Percentiles rank a stretch among this genome's conserved stretches.
Evolutionary conservation across 768 basidiomycete species (phyloP).

Genomic region (Terana coerulea): DNA sequence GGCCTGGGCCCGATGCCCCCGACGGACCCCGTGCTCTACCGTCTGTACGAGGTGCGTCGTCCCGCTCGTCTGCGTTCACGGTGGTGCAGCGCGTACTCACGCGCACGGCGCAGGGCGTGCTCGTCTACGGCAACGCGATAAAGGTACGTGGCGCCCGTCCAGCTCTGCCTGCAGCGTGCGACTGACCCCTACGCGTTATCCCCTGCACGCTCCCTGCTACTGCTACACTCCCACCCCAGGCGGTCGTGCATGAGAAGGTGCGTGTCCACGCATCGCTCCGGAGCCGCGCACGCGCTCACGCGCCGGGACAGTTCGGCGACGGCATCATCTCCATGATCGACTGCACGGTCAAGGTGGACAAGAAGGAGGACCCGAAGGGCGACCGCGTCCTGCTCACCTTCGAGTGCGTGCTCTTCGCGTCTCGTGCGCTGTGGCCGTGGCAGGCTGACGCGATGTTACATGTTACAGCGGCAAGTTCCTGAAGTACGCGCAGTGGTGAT

Average conservation of each 20-base stretch:
- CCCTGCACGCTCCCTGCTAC: too few species aligned
- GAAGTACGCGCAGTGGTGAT: conserved; percentile 73
- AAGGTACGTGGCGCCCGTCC: too few species aligned
- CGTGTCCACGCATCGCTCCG: background rate
- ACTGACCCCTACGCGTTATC: background rate
- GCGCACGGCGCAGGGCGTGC: conserved; percentile 47
- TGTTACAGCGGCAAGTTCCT: conserved; percentile 67
- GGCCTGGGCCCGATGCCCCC: conserved; percentile 69
- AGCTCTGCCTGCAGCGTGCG: background rate
- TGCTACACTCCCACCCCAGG: too few species aligned
- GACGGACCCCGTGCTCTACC: conserved; percentile 76
- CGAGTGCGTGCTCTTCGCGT: conserved; percentile 49
- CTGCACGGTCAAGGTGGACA: conserved; percentile 64
- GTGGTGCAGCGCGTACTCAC: background rate
- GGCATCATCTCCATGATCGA: conserved; percentile 91
- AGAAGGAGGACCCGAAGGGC: conserved; percentile 73
- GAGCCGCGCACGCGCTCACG: background rate
- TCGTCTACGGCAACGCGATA: conserved; percentile 78
- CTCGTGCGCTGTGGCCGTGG: background rate
- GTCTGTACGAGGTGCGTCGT: conserved; percentile 65
- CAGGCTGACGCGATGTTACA: background rate
- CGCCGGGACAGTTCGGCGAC: conserved; percentile 65
- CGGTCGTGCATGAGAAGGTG: conserved; percentile 77
- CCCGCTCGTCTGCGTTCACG: background rate
- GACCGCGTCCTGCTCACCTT: conserved; percentile 78